These are phyloP conservation scores for Xylaria palmicola DNA, from an alignment of 495 filamentous ascomycete species.

Conservation along the genomic window DNA sequence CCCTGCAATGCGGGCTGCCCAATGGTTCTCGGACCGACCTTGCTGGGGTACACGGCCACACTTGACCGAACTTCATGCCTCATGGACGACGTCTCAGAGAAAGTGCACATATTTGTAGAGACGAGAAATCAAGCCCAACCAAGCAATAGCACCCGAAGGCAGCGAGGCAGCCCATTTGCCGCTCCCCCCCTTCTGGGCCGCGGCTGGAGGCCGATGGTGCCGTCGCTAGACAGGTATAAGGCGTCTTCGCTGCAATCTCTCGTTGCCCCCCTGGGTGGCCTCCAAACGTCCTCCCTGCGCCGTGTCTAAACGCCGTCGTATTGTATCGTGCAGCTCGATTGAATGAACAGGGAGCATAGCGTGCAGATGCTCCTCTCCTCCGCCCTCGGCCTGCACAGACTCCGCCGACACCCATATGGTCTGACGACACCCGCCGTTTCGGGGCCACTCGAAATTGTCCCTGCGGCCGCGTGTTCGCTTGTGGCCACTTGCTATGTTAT, in stretches of 20 bases:
- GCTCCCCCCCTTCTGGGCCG: neutral
- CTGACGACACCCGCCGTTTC: neutral
- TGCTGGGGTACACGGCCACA: neutral
- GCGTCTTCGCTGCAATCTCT: neutral
- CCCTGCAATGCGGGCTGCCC: neutral
- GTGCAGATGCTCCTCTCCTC: neutral
- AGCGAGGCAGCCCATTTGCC: neutral
- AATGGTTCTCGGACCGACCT: neutral
- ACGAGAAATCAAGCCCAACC: neutral
- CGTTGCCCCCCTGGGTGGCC: neutral
- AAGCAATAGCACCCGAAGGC: neutral
- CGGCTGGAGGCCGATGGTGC: too few relatives aligned
- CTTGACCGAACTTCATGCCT: too few relatives aligned
- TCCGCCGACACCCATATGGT: neutral
- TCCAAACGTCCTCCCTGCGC: neutral
- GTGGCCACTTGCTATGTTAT: conserved; percentile 21
- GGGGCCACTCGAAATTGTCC: conserved; percentile 15
- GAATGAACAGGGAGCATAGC: too few relatives aligned
- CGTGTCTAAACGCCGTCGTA: neutral
- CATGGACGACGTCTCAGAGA: neutral
- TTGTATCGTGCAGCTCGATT: neutral
- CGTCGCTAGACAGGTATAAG: neutral
- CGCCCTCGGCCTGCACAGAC: neutral
- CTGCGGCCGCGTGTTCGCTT: conserved; percentile 21
- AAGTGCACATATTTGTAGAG: neutral